phyloP scores from a whole-genome alignment of 2,329 filamentous ascomycete species.

The Coleophoma eucalyptorum region DNA sequence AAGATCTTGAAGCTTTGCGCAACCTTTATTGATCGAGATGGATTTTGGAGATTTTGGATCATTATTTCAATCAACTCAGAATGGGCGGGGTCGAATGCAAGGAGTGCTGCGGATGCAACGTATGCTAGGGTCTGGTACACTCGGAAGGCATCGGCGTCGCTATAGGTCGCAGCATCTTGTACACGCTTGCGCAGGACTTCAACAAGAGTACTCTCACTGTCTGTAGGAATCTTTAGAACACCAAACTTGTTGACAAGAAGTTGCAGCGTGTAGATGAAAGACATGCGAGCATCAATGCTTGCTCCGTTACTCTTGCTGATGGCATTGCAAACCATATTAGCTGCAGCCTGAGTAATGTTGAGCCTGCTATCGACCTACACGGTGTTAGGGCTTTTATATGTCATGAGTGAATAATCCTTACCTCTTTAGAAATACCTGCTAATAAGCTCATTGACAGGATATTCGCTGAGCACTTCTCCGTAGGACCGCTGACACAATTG shows the following conservation, averaged over 20 bases:
- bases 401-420: slow-evolving; percentile 6
- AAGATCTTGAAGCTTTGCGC: slow-evolving; percentile 24
- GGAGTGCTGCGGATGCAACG: slow-evolving; percentile 20
- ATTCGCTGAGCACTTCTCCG: slow-evolving; percentile 14
- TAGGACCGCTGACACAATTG: slow-evolving; percentile 8
- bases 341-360: slow-evolving; percentile 13
- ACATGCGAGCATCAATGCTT: slow-evolving; percentile 8
- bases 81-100: slow-evolving; percentile 14
- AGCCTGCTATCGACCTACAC: slow-evolving; percentile 7
- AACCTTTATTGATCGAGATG: slow-evolving; percentile 9
- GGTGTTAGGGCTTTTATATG: slow-evolving; percentile 3
- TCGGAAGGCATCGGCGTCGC: slow-evolving; percentile 7
- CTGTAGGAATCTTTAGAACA: slow-evolving; percentile 8
- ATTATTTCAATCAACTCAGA: slow-evolving; percentile 15
- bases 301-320: slow-evolving; percentile 10
- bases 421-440: slow-evolving; percentile 18
- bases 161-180: background rate
- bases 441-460: slow-evolving; percentile 18
- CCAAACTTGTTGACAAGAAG: slow-evolving; percentile 26
- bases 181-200: slow-evolving; percentile 12
- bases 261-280: slow-evolving; percentile 21
- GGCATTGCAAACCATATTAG: slow-evolving; percentile 17
- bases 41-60: slow-evolving; percentile 6
- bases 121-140: slow-evolving; percentile 22
- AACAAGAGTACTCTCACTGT: slow-evolving; percentile 5